Conservation (phyloP, 805 yeast genomes). For the Barnettozyma vustinii region DNA sequence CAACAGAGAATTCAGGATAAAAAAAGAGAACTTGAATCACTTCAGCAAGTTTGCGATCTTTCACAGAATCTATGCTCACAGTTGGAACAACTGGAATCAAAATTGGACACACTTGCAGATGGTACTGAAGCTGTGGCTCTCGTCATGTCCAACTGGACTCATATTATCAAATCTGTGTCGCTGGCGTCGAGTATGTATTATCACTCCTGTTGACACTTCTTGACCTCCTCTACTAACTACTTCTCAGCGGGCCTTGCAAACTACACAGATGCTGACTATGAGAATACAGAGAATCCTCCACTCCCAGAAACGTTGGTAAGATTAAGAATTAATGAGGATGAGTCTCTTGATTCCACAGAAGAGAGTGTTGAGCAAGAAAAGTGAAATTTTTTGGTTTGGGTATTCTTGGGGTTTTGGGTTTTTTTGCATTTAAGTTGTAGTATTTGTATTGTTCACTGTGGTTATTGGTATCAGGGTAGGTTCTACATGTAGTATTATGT, state of each 20-base stretch:
- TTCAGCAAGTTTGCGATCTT: constrained; percentile 41
- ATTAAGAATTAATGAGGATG: constrained; percentile 42
- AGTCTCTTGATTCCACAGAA: neutral
- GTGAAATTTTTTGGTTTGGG: neutral
- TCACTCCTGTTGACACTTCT: neutral
- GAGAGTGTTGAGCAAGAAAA: constrained; percentile 29
- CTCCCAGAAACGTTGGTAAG: constrained; percentile 65
- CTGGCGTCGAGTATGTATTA: constrained; percentile 40
- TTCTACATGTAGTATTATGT: neutral
- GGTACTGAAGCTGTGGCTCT: constrained; percentile 58
- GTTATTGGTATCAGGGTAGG: neutral
- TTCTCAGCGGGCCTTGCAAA: constrained; percentile 34
- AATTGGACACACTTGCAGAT: constrained; percentile 39
- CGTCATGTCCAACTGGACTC: constrained; percentile 61
- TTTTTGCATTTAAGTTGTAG: constrained; percentile 1
- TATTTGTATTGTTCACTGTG: neutral
- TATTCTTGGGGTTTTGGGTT: neutral
- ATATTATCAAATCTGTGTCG: constrained; percentile 53
- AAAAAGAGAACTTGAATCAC: constrained; percentile 43
- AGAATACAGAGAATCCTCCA: constrained; percentile 34
- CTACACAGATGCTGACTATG: constrained; percentile 29
- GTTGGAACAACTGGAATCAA: constrained; percentile 43
- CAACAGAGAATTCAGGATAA: constrained; percentile 36
- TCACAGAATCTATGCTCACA: constrained; percentile 42
- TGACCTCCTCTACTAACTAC: neutral